These are phyloP conservation scores for Inosperma sp. DNA, from an alignment of 768 basidiomycete species.

Conservation along the genomic window DNA sequence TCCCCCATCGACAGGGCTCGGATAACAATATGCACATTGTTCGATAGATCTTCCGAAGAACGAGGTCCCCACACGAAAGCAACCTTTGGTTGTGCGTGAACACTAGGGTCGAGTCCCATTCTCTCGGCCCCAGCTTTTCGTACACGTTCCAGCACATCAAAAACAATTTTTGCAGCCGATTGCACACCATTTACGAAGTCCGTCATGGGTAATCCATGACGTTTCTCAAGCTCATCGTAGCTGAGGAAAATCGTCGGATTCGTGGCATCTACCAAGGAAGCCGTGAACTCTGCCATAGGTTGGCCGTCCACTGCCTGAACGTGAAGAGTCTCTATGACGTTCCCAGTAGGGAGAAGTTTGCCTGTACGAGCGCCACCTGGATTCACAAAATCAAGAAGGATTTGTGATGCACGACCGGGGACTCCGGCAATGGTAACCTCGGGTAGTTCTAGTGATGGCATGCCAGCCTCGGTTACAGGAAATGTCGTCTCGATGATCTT, in stretches of 20 bases:
- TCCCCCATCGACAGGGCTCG: constrained; percentile 70
- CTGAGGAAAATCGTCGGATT: constrained; percentile 69
- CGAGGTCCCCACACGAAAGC: constrained; percentile 48
- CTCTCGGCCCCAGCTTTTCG: constrained; percentile 49
- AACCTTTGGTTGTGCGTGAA: constrained; percentile 69
- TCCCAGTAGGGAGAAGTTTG: constrained; percentile 59
- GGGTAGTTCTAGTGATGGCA: constrained; percentile 44
- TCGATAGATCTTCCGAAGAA: constrained; percentile 18
- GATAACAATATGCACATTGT: constrained; percentile 46
- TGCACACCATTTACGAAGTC: constrained; percentile 33
- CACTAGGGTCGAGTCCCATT: constrained; percentile 62
- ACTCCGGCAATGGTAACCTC: constrained; percentile 65
- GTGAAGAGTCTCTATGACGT: constrained; percentile 41
- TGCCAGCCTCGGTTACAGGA: constrained; percentile 39
- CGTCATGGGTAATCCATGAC: constrained; percentile 33
- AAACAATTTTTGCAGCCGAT: constrained; percentile 21
- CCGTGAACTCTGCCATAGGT: constrained; percentile 23
- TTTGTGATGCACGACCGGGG: constrained; percentile 57
- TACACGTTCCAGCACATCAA: constrained; percentile 44
- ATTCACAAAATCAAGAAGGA: constrained; percentile 59
- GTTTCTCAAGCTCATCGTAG: constrained; percentile 36
- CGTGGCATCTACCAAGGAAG: constrained; percentile 66
- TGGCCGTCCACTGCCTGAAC: constrained; percentile 17
- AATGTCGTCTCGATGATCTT: constrained; percentile 69
- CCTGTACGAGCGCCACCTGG: constrained; percentile 71